Evolutionary conservation across 768 basidiomycete species (phyloP), one percentile per base, ranked within the genome.

Genomic region (Lyophyllum decastes): DNA sequence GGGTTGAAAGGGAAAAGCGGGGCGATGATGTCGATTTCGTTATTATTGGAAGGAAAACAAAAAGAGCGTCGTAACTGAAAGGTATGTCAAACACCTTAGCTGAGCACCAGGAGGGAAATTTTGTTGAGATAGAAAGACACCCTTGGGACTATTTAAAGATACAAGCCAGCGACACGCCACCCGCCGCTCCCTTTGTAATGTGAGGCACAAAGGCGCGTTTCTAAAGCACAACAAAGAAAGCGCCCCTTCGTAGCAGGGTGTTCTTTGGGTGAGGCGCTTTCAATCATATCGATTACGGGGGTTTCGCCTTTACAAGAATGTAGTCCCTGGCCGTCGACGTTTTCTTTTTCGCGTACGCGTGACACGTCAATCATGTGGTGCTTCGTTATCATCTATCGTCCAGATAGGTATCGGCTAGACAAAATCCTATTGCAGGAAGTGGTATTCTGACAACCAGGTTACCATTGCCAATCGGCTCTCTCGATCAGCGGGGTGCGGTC

Each of bases 21-120:
- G 35, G 35, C 40, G 16, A 2, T 11, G n/a, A 2, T 16, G 53
- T 21, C 8, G 44, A 22, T 11, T 38, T 24, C 27, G 22, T 25
- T 6, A 35, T 8, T 11, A 27, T 9, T 19, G 21, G 22, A 21
- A 34, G 19, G 43, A 46, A 34, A 24, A 38, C 26, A 44, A 8
- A 47, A 48, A 27, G 47, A 48, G 26, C 17, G 47, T 48, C 14
- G 34, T 44, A 1, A 45, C 38, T 22, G 11, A 17, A 35, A n/a
- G 34, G 47, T 55, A 55, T 55, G 24, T 55, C 54, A 55, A 46
- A 54, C 45, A 54, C 43, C 53, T 19, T 16, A 43, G 24, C 25
- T 30, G 26, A 11, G 26, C n/a, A 33, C 17, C n/a, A n/a, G n/a
- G 24, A 5, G 51, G 9, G 22, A 12, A 52, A 27, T 19, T 27